phyloP scores from a whole-genome alignment of 148 eudicot species.

The Nepenthes mirabilis region DNA sequence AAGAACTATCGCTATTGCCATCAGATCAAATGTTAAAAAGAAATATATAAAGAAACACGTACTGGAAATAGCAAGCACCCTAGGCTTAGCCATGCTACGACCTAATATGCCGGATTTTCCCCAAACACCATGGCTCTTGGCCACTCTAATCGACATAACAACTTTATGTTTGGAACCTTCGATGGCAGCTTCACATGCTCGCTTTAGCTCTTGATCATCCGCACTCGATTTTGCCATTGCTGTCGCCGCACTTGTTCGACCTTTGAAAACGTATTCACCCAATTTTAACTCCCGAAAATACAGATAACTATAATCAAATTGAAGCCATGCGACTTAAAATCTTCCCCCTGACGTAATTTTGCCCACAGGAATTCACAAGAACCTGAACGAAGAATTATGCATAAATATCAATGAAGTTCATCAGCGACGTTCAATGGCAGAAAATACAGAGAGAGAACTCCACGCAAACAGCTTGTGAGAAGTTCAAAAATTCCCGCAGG shows the following conservation, averaged over 20 bases:
- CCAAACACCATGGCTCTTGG: conserved; percentile 71
- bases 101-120: conserved; percentile 66
- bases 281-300: too few relatives aligned
- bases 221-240: conserved; percentile 92
- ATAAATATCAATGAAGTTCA: neutral
- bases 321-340: too few relatives aligned
- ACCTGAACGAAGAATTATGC: too few relatives aligned
- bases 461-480: too few relatives aligned
- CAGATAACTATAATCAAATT: too few relatives aligned
- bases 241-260: neutral
- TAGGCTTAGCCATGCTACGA: conserved; percentile 72
- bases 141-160: conserved; percentile 73
- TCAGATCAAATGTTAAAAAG: neutral
- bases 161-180: conserved; percentile 68
- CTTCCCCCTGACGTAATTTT: too few relatives aligned
- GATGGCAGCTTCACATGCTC: conserved; percentile 79
- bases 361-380: too few relatives aligned
- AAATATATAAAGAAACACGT: conserved; percentile 4
- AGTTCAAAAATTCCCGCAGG: conserved; percentile 15
- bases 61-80: conserved; percentile 81
- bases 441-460: too few relatives aligned
- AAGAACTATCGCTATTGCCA: neutral
- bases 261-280: too few relatives aligned
- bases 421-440: too few relatives aligned
- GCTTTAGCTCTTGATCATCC: conserved; percentile 62